phyloP scores from a whole-genome alignment of 2,329 filamentous ascomycete genomes.

The Pochonia chlamydosporia region DNA sequence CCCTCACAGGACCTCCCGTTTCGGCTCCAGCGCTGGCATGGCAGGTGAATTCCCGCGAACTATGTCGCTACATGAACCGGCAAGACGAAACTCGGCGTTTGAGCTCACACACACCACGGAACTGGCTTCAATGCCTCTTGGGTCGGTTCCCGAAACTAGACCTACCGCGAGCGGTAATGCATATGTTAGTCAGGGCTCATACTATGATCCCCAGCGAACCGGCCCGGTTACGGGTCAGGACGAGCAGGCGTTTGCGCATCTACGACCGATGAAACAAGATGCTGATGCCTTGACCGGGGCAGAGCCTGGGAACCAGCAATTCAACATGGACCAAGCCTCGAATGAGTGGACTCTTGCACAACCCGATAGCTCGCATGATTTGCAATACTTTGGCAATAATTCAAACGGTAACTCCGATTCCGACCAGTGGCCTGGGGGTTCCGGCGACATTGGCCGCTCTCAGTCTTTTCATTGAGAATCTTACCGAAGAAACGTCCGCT shows the following conservation, averaged over 20 bases:
- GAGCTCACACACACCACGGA: slow-evolving; percentile 13
- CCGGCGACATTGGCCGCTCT: neutral
- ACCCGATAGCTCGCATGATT: neutral
- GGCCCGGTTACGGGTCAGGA: slow-evolving; percentile 10
- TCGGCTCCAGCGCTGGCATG: slow-evolving; percentile 12
- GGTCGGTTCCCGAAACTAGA: slow-evolving; percentile 8
- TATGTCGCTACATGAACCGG: slow-evolving; percentile 15
- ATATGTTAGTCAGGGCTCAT: slow-evolving; percentile 9
- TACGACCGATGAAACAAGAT: slow-evolving; percentile 14
- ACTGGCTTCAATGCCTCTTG: slow-evolving; percentile 10
- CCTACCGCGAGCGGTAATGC: slow-evolving; percentile 8
- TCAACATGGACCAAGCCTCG: neutral
- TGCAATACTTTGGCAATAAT: slow-evolving; percentile 2
- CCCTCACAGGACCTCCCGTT: slow-evolving; percentile 9
- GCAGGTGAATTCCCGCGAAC: slow-evolving; percentile 18
- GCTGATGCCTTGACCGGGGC: slow-evolving; percentile 4
- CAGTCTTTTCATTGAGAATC: neutral
- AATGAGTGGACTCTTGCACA: neutral
- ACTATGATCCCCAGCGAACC: slow-evolving; percentile 13
- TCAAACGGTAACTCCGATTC: neutral
- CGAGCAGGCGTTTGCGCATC: slow-evolving; percentile 13
- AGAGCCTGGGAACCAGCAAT: neutral
- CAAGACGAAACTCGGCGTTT: slow-evolving; percentile 15
- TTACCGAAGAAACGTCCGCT: too few relatives aligned
- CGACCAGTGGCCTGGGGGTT: neutral